These are phyloP conservation scores for Sclerospora graminicola DNA, from an alignment of 352 stramenopile species.

Conservation along the genomic window DNA sequence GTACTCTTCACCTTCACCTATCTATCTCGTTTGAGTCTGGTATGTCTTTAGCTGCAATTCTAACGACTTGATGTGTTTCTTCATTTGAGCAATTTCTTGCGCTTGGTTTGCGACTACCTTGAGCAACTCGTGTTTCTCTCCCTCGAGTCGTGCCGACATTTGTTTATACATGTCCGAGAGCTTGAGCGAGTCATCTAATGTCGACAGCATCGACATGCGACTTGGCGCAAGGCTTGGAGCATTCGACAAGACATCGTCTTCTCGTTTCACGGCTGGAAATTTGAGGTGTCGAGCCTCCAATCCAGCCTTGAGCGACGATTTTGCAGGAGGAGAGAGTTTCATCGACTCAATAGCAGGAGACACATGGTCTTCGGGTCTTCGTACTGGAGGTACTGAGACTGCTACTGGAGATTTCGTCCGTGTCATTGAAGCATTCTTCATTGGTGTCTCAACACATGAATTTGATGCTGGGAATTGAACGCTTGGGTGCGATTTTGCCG, in stretches of 20 bases:
- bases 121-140: slow-evolving; percentile 65
- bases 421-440: not conserved
- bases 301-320: slow-evolving; percentile 13
- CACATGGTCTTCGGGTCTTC: slow-evolving; percentile 12
- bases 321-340: slow-evolving; percentile 10
- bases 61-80: slow-evolving; percentile 64
- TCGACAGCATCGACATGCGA: slow-evolving; percentile 31
- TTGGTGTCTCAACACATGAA: not conserved
- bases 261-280: slow-evolving; percentile 14
- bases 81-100: slow-evolving; percentile 67
- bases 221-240: slow-evolving; percentile 22
- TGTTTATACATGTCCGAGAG: slow-evolving; percentile 81
- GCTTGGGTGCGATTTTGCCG: slow-evolving; percentile 2
- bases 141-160: slow-evolving; percentile 63
- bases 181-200: slow-evolving; percentile 45
- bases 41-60: slow-evolving; percentile 41
- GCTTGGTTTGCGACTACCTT: slow-evolving; percentile 56
- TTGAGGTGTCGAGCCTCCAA: slow-evolving; percentile 19
- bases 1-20: slow-evolving; percentile 7
- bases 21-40: slow-evolving; percentile 15
- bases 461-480: slow-evolving; percentile 6
- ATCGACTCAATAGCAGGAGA: slow-evolving; percentile 9
- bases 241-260: slow-evolving; percentile 23
- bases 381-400: slow-evolving; percentile 10
- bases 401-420: slow-evolving; percentile 7